Base-by-base conservation (phyloP, 2,329 filamentous ascomycete species). In the Leptographium galeiforme region DNA sequence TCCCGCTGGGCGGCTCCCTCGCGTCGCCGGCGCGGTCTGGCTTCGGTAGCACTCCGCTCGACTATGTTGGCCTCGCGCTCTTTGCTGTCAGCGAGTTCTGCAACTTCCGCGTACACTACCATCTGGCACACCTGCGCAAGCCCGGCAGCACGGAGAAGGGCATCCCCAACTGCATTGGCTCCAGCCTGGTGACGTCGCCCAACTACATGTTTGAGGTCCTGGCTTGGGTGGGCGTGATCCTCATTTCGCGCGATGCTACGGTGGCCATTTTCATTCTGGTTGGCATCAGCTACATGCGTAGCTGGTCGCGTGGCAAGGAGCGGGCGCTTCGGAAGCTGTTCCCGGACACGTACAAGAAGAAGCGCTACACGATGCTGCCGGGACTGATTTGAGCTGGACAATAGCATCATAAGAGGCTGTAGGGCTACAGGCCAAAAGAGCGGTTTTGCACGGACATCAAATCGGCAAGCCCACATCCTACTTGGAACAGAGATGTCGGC, bases 201-300 rank as follows among this genome's bases (percentile, higher is more conserved):
- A 98, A 98, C 73, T 98, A 98, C 74, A 81, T 95, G 73, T 97
- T 94, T 61, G 93, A 98, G 71, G 76, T 87, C 8, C 67, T 95
- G 40, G 81, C 90, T 0, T 98, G 93, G 93, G 61, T 87, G 34
- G 90, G 89, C 32, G 76, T 97, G 53, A 84, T 86, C 60, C 66
- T 95, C 45, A 78, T 91, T 52, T 89, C 82, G 61, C 84, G 87
- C 63, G 90, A 84, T 70, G 85, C 85, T 73, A 79, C 82, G 50
- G 87, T 93, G 0, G 72, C 82, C 16, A 61, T 95, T 19, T 97
- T 97, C 69, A 82, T 87, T 56, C 66, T 75, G 30, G 75, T 89
- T 51, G 89, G 89, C 38, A 78, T 76, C 16, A 76, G 71, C 30
- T 88, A 90, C 70, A 97, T 98, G 93, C 81, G 78, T 54, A 68